Base-by-base conservation (phyloP, 768 basidiomycete species). In the Lentinula sp. region DNA sequence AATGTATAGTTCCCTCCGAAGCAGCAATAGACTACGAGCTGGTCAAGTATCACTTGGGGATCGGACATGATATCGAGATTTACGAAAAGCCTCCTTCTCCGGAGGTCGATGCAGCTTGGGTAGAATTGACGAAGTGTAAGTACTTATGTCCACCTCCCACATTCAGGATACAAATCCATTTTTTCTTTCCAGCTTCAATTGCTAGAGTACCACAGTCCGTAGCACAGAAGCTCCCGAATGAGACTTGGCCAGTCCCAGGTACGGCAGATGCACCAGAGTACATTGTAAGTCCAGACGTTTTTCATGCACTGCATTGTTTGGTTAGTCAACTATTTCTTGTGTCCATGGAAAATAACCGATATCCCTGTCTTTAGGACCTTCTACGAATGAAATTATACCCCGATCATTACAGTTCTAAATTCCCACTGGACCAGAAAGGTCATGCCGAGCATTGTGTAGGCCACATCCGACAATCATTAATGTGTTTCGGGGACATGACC, bases 221-320 rank as follows among this genome's bases (percentile, higher is more conserved):
- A 55, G 66, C 48, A 4, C 60, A 33, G 12, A 53, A 55, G 35
- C 50, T 68, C 46, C 59, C 63, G 4, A 68, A 68, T 36, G 59
- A 35, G 4, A 68, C 67, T n/a, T 62, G 61, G 63, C 66, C 66
- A 5, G 59, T 68, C 18, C 48, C 48, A 49, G 28, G 28, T 49
- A 10, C 48, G 16, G 60, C 65, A 8, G 55, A 57, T 41, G 64
- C 66, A 37, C 50, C 63, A 23, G 65, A 62, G 51, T 63, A 68
- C 54, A 52, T 67, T 15, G 54, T 67, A 15, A 64, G 63, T 15
- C 42, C 60, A 28, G 66, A 68, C 16, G 66, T 67, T 9, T 68
- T 68, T 33, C 67, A 68, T 32, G 64, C 66, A 39, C 53, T 68
- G 18, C 67, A 68, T 60, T 68, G 67, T 56, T 56, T 68, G 41